Base-by-base conservation (phyloP, 495 filamentous ascomycete genomes). In the Daldinia loculata region DNA sequence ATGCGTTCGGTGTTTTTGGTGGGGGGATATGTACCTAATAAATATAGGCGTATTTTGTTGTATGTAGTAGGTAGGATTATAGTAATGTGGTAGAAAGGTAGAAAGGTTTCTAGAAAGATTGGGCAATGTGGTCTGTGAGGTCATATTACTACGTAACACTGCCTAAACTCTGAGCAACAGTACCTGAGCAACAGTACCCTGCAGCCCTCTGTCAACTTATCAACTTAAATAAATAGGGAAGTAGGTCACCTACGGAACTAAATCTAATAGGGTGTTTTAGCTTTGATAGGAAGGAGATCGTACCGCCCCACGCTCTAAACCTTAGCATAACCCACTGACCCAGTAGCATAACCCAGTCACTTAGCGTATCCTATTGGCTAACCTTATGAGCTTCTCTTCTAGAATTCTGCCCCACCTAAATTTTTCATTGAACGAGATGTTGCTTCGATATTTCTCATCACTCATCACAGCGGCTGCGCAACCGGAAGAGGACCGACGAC, bases 101-200 rank as follows among this genome's bases (percentile, higher is more conserved):
- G 24, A 22, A 43, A 34, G 9, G 32, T n/a, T n/a, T n/a, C n/a
- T 34, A 11, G 32, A 34, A 69, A 51, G 6, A 24, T 36, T 61
- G 48, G 14, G 56, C 36, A 36, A 65, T 62, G 61, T 65, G 70
- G 61, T 53, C 62, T 67, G 71, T 74, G 71, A 74, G 71, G 71
- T 74, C 71, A 48, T 48, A 74, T 70, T 70, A 63, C 66, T 69
- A 73, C 34, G 34, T 62, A 66, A 32, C 39, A 43, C 22, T 38
- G 9, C 30, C 17, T 41, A 51, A 30, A 43, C n/a, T 57, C 38
- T 60, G 50, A 43, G 30, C n/a, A 34, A 59, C 36, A 52, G n/a
- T n/a, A n/a, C n/a, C 38, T 60, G 50, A 43, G 30, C n/a, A 34
- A 59, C 36, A 30, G 24, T 17, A 17, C n/a, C 48, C 12, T 52